phyloP scores from a whole-genome alignment of 306 rosid species.

The Sicyos edulis region DNA sequence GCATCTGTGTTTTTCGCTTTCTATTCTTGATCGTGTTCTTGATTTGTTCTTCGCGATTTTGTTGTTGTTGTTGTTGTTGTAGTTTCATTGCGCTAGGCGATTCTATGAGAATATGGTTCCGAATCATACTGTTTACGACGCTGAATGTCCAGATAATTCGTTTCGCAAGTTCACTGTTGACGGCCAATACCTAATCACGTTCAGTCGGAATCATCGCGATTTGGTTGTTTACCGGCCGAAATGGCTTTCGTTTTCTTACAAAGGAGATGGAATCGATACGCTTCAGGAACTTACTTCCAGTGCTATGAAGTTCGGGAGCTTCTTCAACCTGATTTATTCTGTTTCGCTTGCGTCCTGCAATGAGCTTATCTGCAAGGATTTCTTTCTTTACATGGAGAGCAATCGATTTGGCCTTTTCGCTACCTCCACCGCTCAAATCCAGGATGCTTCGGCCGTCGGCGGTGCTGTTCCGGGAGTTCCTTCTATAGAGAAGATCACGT shows the following conservation, averaged over 20 bases:
- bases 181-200: conserved; percentile 83
- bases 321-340: conserved; percentile 66
- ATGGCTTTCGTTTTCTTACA: conserved; percentile 88
- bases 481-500: conserved; percentile 78
- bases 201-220: conserved; percentile 76
- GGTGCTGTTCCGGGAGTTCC: conserved; percentile 90
- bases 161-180: conserved; percentile 92
- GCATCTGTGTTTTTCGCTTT: not conserved
- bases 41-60: not conserved
- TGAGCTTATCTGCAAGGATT: conserved; percentile 84
- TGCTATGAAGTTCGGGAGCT: conserved; percentile 79
- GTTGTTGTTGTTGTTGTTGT: conserved; percentile 49
- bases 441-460: conserved; percentile 60
- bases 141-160: conserved; percentile 81
- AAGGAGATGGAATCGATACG: conserved; percentile 61
- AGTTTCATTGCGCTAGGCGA: conserved; percentile 76
- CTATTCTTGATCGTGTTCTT: not conserved
- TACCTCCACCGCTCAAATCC: conserved; percentile 72
- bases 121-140: conserved; percentile 69
- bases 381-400: conserved; percentile 83
- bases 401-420: conserved; percentile 78
- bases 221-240: conserved; percentile 79
- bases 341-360: conserved; percentile 73
- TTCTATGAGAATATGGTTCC: conserved; percentile 96
- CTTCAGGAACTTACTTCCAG: conserved; percentile 58